Evolutionary conservation across 768 basidiomycete genomes (phyloP), one percentile per base, ranked within the genome.

Genomic region (Paxillus involutus): DNA sequence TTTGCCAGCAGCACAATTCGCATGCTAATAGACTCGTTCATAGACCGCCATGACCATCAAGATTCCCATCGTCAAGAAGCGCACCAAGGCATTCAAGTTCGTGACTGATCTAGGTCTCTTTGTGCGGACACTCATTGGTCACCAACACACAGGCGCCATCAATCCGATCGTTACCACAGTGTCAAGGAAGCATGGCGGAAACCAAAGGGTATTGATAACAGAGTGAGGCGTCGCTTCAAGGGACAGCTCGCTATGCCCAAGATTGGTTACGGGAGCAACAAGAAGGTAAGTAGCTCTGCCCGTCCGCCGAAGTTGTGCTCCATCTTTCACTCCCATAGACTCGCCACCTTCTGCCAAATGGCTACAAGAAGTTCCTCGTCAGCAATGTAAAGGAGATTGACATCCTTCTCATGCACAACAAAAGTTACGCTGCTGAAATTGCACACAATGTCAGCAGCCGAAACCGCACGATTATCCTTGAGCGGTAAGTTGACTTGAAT

Each of bases 171-270:
- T 71, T 98, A 97, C 81, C 85, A 91, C 73, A 78, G 89, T 62
- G 94, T 98, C 63, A 96, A 96, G 83, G 94, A 97, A 80, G 81
- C 91, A 81, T 99, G 97, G 97, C 84, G 97, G 74, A 99, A 99
- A 81, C 97, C 97, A 63, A 99, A 98, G 86, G 97, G 96, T 92
- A 98, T 98, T 66, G 96, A 98, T 74, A 98, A 98, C 86, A 86
- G 95, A 68, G 95, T 97, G 66, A 82, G 94, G 72, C 85, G 91
- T 63, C 86, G 91, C 68, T 94, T 93, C 82, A 97, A 94, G 81
- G 96, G 96, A 51, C 94, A 96, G 74, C 82, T 84, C 53, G 82
- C 94, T 61, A 98, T 98, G 96, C 95, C 95, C 71, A 95, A 85
- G 79, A 85, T 85, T 57, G 83, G 86, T 63, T 91, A 89, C 76